Conservation (phyloP, 768 basidiomycete species). For the Naganishia randhawae region DNA sequence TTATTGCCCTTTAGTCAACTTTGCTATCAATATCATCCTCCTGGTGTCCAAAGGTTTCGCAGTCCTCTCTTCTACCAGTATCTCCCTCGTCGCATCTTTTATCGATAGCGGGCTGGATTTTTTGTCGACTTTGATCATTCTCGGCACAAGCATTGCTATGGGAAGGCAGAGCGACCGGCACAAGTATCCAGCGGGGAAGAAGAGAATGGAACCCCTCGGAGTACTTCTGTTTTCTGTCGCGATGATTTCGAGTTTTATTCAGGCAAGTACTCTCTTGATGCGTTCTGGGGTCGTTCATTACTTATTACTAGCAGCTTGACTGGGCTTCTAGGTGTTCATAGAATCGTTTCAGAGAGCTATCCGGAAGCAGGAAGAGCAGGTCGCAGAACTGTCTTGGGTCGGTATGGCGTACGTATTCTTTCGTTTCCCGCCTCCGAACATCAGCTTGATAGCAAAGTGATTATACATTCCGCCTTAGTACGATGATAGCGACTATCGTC, state of each 20-base stretch:
- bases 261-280: constrained; percentile 21
- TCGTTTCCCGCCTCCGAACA: background rate
- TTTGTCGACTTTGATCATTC: constrained; percentile 52
- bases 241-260: constrained; percentile 51
- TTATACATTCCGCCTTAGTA: constrained; percentile 28
- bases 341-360: constrained; percentile 49
- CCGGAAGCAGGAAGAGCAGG: constrained; percentile 34
- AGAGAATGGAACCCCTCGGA: constrained; percentile 52
- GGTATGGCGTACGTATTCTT: constrained; percentile 42
- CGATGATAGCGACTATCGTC: constrained; percentile 52
- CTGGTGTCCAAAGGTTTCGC: constrained; percentile 51
- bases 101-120: constrained; percentile 53
- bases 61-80: constrained; percentile 52
- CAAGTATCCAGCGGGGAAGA: constrained; percentile 50
- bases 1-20: constrained; percentile 41
- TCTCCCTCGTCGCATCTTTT: constrained; percentile 52
- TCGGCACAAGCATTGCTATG: constrained; percentile 49
- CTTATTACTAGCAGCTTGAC: background rate
- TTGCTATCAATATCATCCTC: constrained; percentile 49
- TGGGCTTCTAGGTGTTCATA: constrained; percentile 48
- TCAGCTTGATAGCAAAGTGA: background rate
- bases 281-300: background rate
- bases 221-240: constrained; percentile 53
- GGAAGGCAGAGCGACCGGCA: constrained; percentile 31
- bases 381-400: constrained; percentile 40